Percentiles rank a stretch among this genome's conserved stretches.
Conservation (phyloP, 257 asterid species). For the Vinca minor region DNA sequence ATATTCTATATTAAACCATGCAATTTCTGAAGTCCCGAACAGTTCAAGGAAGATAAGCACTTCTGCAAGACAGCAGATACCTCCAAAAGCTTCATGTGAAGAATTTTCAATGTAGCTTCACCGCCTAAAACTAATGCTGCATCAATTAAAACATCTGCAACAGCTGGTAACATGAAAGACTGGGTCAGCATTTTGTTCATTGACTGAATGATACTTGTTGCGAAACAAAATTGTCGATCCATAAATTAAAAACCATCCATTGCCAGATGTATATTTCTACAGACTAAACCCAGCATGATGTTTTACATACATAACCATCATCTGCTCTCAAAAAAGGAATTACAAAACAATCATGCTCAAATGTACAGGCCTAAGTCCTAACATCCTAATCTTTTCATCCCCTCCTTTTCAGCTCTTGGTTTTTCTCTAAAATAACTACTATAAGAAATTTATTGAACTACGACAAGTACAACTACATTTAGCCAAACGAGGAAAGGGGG, state of each 20-base stretch:
- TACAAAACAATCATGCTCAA: neutral
- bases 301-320: neutral
- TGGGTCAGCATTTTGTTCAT: conserved; percentile 17
- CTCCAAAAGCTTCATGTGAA: conserved; percentile 85
- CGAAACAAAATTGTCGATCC: conserved; percentile 9
- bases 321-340: neutral
- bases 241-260: neutral
- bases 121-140: conserved; percentile 96
- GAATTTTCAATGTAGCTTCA: conserved; percentile 72
- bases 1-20: neutral
- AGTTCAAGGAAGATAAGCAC: conserved; percentile 16
- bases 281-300: neutral
- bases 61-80: conserved; percentile 31
- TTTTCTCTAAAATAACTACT: neutral
- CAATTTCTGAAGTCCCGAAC: conserved; percentile 5
- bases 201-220: neutral
- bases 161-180: conserved; percentile 60
- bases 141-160: conserved; percentile 90
- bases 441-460: neutral
- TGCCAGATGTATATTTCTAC: neutral
- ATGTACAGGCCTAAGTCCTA: neutral
- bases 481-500: neutral
- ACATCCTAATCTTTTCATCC: neutral
- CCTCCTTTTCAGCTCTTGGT: neutral
- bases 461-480: neutral